Base-by-base conservation (phyloP, 768 basidiomycete species). In the Rhodosporidiobolus odoratus region DNA sequence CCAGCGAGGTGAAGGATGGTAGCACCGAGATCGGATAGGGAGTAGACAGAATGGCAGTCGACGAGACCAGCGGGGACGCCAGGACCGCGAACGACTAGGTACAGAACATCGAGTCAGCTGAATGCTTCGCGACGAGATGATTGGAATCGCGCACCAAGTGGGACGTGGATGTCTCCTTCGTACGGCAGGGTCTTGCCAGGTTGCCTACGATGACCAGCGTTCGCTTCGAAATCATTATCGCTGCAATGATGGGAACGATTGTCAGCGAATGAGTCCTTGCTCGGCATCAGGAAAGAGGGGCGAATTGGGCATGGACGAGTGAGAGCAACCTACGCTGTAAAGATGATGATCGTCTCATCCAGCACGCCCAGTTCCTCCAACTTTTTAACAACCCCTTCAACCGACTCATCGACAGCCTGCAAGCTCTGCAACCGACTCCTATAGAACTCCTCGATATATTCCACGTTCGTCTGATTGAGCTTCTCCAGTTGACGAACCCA, bases 161-260 rank as follows among this genome's bases (percentile, higher is more conserved):
- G 72, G 41, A 71, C 50, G 60, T 70, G 56, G 65, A 77, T 74
- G 52, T 77, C 76, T 54, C 76, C 75, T 54, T 77, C 76, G 48
- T 71, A 75, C 0, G 68, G 68, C 0, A 71, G 56, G 3, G 75
- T 76, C 65, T 77, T 77, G 1, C 75, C 72, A 2, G 76, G 72
- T 25, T 71, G 69, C 25, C 76, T 69, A 15, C 76, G 69, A 43
- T 77, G 72, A 1, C 63, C 65, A 2, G 62, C 69, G 48, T 70
- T 65, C 0, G 68, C 66, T 27, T 60, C 57, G 45, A 62, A 77
- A 13, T 75, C 76, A 40, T 77, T 77, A 43, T 77, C 76, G 12
- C 65, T 63, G 45, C 21, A 27, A 38, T 9, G 41, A 62, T 56
- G 40, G 30, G 52, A 27, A 13, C 2, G 61, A 30, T 19, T 37